Conservation (phyloP, 2,329 filamentous ascomycete species). For the Ceratocystis harringtonii region DNA sequence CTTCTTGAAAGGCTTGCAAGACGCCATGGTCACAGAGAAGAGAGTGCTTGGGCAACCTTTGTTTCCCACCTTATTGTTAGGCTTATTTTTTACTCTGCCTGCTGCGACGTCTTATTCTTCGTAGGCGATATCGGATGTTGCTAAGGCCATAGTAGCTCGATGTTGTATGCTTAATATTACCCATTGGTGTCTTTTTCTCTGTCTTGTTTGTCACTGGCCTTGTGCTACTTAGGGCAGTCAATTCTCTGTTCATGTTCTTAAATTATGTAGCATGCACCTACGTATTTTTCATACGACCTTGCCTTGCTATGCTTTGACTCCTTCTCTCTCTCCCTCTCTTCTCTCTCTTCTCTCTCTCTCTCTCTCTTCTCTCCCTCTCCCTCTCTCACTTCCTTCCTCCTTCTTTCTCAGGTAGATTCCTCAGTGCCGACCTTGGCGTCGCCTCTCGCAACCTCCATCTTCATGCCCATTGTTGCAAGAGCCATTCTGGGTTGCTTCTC, state of each 20-base stretch:
- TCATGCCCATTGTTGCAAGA: not conserved
- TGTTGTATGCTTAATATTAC: not conserved
- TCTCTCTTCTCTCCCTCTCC: not conserved
- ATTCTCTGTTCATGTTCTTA: not conserved
- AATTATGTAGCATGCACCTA: too few relatives aligned
- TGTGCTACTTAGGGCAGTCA: not conserved
- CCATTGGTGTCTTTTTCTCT: not conserved
- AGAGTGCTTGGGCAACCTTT: not conserved
- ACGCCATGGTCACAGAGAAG: not conserved
- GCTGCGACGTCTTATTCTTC: not conserved
- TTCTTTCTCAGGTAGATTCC: not conserved
- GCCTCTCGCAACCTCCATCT: not conserved
- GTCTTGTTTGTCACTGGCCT: not conserved
- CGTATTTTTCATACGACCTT: too few relatives aligned
- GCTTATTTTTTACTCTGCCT: not conserved
- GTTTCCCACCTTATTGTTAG: not conserved
- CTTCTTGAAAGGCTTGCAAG: not conserved
- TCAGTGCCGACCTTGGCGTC: not conserved
- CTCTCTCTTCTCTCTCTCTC: not conserved
- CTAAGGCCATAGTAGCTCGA: not conserved
- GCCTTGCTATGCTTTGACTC: too few relatives aligned
- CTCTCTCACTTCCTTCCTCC: not conserved
- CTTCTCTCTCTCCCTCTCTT: not conserved
- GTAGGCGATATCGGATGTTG: not conserved
- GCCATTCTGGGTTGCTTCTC: not conserved